Base-by-base conservation (phyloP, 2,329 filamentous ascomycete genomes). In the Claviceps lovelessii region DNA sequence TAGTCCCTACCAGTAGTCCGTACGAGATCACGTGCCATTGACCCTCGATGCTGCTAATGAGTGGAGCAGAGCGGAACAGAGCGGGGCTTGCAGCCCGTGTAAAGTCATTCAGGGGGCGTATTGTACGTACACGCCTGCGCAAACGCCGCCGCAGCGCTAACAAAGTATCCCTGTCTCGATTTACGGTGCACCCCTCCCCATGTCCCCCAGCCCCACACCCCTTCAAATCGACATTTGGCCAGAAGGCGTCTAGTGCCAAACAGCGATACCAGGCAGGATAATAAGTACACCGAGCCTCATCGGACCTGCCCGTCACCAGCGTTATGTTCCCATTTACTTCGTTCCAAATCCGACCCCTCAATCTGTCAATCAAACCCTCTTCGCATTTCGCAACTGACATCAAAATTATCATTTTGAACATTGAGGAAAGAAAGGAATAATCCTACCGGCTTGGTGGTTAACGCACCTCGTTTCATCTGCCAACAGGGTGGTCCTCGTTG, bases 281-380 rank as follows among this genome's bases (percentile, higher is more conserved):
- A 47, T 42, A 39, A 55, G 56, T 57, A 54, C 49, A 54, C 49
- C 49, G 52, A 56, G 56, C 46, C 52, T 56, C 54, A 54, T 54
- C 56, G 49, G 54, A 51, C 45, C 48, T 49, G 35, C 48, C 41
- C 29, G 49, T 44, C 41, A 52, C 31, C 48, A 39, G 53, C 35
- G 28, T 29, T 48, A 51, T 49, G 37, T 35, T 37, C 46, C 49
- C 15, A 47, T 52, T 53, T 51, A 39, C 53, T 57, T 54, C 39
- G 23, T 50, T n/a, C 39, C 29, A 54, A 15, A 41, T 45, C 29
- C 33, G 17, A 2, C 5, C 4, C 13, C 2, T n/a, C n/a, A 0
- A 17, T 50, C 48, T 50, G 1, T 15, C 17, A 23, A 11, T 35
- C 33, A 37, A 37, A 37, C 7, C 35, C 35, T 37, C 10, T 37